Percentiles rank a stretch among this genome's conserved stretches.
phyloP scores from a whole-genome alignment of 2,329 filamentous ascomycete species.

The Clathrospora elynae region DNA sequence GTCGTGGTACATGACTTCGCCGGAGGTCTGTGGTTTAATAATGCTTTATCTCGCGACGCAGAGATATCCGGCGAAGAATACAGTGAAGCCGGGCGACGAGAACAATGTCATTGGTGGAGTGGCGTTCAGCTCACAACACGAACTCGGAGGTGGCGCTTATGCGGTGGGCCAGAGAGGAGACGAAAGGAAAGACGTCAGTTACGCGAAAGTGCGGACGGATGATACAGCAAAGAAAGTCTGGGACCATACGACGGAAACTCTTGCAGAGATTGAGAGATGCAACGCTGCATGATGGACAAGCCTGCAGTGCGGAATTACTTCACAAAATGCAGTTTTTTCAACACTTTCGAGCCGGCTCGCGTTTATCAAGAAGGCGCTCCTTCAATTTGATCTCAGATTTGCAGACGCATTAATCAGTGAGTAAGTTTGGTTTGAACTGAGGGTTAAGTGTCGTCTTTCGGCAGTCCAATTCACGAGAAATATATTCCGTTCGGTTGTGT shows the following conservation, averaged over 20 bases:
- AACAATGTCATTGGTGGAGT: conserved; percentile 2
- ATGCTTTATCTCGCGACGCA: conserved; percentile 39
- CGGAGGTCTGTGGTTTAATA: conserved; percentile 39
- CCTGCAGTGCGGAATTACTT: no score
- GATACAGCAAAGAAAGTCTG: conserved; percentile 39
- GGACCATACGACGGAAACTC: conserved; percentile 37
- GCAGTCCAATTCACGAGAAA: no score
- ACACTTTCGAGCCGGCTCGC: no score
- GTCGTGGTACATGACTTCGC: conserved; percentile 27
- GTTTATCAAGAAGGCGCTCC: no score
- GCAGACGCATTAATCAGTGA: no score
- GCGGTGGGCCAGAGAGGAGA: conserved; percentile 29
- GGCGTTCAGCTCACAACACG: conserved; percentile 26
- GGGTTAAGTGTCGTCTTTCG: no score
- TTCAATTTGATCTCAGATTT: no score
- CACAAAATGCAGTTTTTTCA: no score
- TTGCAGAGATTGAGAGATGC: no score
- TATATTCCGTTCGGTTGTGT: no score
- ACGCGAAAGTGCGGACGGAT: conserved; percentile 25
- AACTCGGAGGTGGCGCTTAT: conserved; percentile 37
- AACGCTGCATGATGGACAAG: no score
- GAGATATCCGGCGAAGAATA: conserved; percentile 28
- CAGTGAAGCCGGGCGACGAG: conserved; percentile 17
- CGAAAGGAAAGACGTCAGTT: conserved; percentile 25
- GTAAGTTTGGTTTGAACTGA: no score